These are phyloP conservation scores for Gomphus bonarii DNA, from an alignment of 1,284 basidiomycete species.

Conservation along the genomic window DNA sequence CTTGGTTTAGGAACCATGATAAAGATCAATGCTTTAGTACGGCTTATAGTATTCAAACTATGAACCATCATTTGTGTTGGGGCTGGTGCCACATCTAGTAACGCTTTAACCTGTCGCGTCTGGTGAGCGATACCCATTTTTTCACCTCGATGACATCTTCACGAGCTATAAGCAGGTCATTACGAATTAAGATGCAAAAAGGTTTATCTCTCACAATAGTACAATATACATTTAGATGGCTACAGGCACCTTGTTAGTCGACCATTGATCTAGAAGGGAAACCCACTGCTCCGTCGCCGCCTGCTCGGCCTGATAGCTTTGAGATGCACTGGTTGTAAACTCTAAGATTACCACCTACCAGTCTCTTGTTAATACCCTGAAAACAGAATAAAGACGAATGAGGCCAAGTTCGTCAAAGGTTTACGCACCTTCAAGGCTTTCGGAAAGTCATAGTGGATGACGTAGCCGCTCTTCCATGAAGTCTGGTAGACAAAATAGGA, in stretches of 20 bases:
- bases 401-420: background rate
- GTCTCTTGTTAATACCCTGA: slow-evolving; percentile 88
- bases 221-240: slow-evolving; percentile 73
- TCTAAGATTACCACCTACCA: slow-evolving; percentile 28
- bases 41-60: slow-evolving; percentile 56
- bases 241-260: slow-evolving; percentile 21
- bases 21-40: background rate
- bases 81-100: slow-evolving; percentile 29
- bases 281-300: slow-evolving; percentile 70
- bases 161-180: slow-evolving; percentile 38
- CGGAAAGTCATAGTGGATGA: slow-evolving; percentile 72
- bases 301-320: slow-evolving; percentile 50
- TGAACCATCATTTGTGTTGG: slow-evolving; percentile 57
- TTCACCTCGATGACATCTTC: slow-evolving; percentile 58
- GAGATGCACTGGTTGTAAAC: background rate
- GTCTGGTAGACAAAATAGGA: background rate
- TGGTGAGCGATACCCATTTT: slow-evolving; percentile 40
- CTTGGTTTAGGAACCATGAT: background rate
- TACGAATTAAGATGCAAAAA: background rate
- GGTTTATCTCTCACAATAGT: slow-evolving; percentile 51
- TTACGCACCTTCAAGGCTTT: slow-evolving; percentile 73
- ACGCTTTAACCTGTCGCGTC: slow-evolving; percentile 24
- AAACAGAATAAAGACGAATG: background rate
- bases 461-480: slow-evolving; percentile 34
- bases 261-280: background rate